Percentiles rank a stretch among this genome's conserved stretches.
These are phyloP conservation scores for Exophiala alcalophila DNA, from an alignment of 2,329 filamentous ascomycete genomes.

Conservation along the genomic window DNA sequence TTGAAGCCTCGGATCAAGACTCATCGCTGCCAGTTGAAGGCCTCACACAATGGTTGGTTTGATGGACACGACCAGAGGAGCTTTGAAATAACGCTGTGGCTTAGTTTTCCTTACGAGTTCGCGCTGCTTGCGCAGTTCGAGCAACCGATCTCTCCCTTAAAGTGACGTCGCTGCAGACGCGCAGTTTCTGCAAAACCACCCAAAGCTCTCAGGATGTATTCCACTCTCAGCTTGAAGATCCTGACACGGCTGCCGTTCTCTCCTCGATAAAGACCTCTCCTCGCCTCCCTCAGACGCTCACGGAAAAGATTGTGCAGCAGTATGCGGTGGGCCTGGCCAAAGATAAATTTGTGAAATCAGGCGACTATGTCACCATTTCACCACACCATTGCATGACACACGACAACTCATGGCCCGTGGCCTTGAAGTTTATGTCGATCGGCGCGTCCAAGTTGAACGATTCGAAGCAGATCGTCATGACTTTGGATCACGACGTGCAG, in stretches of 20 bases:
- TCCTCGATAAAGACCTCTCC: conserved; percentile 64
- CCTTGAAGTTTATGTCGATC: conserved; percentile 77
- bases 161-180: conserved; percentile 8
- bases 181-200: conserved; percentile 8
- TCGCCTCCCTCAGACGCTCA: conserved; percentile 69
- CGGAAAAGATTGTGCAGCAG: conserved; percentile 86
- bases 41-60: conserved; percentile 4
- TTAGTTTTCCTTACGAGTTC: conserved; percentile 4
- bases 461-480: conserved; percentile 72
- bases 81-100: too few species aligned
- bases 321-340: conserved; percentile 72
- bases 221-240: conserved; percentile 60
- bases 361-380: conserved; percentile 78
- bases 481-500: conserved; percentile 84
- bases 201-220: conserved; percentile 53
- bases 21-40: background rate
- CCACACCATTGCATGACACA: conserved; percentile 80
- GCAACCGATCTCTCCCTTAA: background rate
- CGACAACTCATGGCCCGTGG: conserved; percentile 76
- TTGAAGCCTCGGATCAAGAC: background rate
- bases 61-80: background rate
- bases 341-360: conserved; percentile 71
- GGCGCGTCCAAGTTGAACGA: conserved; percentile 72
- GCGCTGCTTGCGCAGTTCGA: conserved; percentile 3
- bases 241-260: conserved; percentile 67